Evolutionary conservation across 306 rosid genomes (phyloP).

Genomic region (Alnus rubra): DNA sequence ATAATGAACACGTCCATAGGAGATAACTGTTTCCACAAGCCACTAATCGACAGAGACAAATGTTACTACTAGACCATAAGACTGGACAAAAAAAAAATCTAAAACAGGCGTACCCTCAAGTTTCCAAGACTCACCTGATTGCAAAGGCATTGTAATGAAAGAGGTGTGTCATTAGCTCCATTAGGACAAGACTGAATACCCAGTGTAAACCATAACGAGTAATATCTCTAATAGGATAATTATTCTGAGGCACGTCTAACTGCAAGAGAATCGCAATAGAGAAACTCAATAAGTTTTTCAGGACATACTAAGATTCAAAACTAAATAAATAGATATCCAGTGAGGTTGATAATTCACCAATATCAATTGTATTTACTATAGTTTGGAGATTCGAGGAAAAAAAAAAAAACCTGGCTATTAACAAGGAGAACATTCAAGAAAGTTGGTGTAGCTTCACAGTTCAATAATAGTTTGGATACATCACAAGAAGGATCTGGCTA

Average conservation of each 20-base stretch:
- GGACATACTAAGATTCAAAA: neutral
- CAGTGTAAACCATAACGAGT: conserved; percentile 71
- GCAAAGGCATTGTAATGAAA: conserved; percentile 89
- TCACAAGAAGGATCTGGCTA: neutral
- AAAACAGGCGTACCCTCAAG: conserved; percentile 15
- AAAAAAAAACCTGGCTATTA: neutral
- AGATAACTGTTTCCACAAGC: conserved; percentile 73
- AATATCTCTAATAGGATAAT: conserved; percentile 48
- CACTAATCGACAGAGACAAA: conserved; percentile 48
- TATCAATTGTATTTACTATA: neutral
- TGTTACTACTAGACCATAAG: conserved; percentile 32
- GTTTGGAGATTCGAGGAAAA: neutral
- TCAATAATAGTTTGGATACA: conserved; percentile 7
- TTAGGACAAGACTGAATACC: conserved; percentile 66
- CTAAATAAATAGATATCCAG: neutral
- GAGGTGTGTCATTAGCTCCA: conserved; percentile 83
- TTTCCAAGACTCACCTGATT: conserved; percentile 56
- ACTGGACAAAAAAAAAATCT: conserved; percentile 12
- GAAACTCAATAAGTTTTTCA: neutral
- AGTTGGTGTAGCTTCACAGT: conserved; percentile 18
- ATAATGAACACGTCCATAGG: conserved; percentile 80
- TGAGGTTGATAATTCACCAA: neutral
- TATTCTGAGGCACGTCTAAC: conserved; percentile 75
- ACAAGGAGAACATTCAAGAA: neutral
- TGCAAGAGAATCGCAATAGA: conserved; percentile 39